Conservation (phyloP, 1,284 basidiomycete genomes). For the Boletellus dicymbophilus region DNA sequence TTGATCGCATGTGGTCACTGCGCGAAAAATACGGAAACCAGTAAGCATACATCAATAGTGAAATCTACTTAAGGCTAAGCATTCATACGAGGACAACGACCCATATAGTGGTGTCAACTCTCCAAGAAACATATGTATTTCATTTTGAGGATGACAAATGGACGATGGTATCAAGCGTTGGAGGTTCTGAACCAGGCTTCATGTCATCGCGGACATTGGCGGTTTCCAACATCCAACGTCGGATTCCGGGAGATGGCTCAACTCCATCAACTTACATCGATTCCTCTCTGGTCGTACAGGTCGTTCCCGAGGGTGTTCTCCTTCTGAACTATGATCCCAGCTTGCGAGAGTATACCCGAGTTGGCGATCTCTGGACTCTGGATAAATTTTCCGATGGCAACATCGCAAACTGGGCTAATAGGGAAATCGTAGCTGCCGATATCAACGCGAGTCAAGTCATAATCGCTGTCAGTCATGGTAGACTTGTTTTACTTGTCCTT, state of each 20-base stretch:
- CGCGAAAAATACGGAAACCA: conserved; percentile 47
- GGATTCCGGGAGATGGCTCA: conserved; percentile 29
- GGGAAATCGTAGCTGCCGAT: conserved; percentile 66
- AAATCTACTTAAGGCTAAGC: not conserved
- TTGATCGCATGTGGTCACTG: conserved; percentile 69
- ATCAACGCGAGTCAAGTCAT: conserved; percentile 67
- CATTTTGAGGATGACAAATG: conserved; percentile 42
- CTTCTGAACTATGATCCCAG: conserved; percentile 54
- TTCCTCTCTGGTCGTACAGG: conserved; percentile 67
- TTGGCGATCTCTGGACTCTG: conserved; percentile 37
- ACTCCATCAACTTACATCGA: conserved; percentile 45
- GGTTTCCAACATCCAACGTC: conserved; percentile 54
- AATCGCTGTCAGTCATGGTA: conserved; percentile 62
- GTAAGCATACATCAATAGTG: conserved; percentile 41
- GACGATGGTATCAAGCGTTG: conserved; percentile 37
- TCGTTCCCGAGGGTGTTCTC: conserved; percentile 57
- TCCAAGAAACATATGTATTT: conserved; percentile 54
- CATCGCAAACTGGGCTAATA: conserved; percentile 31
- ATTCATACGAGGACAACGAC: conserved; percentile 43
- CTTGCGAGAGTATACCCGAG: conserved; percentile 33
- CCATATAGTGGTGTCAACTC: conserved; percentile 60
- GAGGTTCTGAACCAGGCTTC: conserved; percentile 42
- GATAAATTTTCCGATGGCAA: conserved; percentile 26
- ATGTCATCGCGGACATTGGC: conserved; percentile 62
- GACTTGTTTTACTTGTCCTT: conserved; percentile 53